Evolutionary conservation across 2,329 filamentous ascomycete species (phyloP).

Genomic region (Tolypocladium sp.): DNA sequence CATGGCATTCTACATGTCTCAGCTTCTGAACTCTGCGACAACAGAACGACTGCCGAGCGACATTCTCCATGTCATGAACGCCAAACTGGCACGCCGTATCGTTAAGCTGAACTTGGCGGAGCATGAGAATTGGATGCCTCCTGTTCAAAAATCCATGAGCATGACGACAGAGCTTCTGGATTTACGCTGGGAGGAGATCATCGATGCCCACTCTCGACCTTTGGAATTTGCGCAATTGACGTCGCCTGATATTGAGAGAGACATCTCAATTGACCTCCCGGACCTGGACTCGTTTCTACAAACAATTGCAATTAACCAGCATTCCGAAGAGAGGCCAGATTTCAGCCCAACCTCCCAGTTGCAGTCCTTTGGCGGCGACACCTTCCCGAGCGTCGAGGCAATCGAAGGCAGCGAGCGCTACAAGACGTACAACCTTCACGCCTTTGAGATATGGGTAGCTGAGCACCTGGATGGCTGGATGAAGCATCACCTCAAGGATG

Average conservation of each 20-base stretch:
- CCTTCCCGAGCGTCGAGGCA: background rate
- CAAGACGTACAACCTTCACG: slow-evolving; percentile 15
- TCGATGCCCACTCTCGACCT: background rate
- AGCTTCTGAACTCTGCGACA: slow-evolving; percentile 19
- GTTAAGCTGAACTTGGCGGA: slow-evolving; percentile 24
- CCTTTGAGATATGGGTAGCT: slow-evolving; percentile 40
- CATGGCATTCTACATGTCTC: slow-evolving; percentile 35
- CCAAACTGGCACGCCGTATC: slow-evolving; percentile 33
- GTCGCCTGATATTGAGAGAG: background rate
- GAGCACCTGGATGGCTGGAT: slow-evolving; percentile 28
- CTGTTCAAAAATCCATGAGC: slow-evolving; percentile 1
- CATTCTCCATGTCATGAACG: slow-evolving; percentile 27
- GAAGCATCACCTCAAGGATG: slow-evolving; percentile 6
- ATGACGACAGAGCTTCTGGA: background rate
- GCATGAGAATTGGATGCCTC: slow-evolving; percentile 3
- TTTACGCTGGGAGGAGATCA: background rate
- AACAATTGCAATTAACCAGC: background rate
- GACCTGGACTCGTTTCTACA: background rate
- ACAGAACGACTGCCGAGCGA: slow-evolving; percentile 11
- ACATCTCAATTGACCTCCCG: background rate
- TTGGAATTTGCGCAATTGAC: background rate
- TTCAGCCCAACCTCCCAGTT: background rate
- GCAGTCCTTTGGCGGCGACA: background rate
- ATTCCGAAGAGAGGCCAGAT: background rate
- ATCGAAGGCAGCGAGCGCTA: background rate